Conservation (phyloP, 1,284 basidiomycete species). For the Cryptococcus sp. region DNA sequence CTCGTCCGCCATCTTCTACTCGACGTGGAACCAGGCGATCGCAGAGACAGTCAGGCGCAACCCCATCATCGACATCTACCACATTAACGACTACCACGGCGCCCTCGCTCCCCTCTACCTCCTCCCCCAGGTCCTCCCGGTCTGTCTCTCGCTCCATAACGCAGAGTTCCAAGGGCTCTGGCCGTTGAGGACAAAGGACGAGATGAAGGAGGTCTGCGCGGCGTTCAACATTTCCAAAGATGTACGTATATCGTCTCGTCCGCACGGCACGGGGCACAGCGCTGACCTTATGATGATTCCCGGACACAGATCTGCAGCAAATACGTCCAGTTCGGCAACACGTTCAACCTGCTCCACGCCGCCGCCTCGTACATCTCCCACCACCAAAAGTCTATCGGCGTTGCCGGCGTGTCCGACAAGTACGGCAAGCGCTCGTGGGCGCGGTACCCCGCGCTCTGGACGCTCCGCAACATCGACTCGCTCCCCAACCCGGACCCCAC, state of each 20-base stretch:
- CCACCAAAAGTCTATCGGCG: conserved; percentile 87
- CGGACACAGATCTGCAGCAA: conserved; percentile 73
- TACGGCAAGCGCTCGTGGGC: conserved; percentile 92
- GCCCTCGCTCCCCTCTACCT: conserved; percentile 84
- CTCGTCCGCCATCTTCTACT: conserved; percentile 92
- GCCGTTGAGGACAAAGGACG: conserved; percentile 90
- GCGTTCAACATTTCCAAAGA: conserved; percentile 95
- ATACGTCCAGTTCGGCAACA: conserved; percentile 94
- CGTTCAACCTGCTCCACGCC: conserved; percentile 88
- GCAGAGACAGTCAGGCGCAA: conserved; percentile 78
- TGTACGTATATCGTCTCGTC: not conserved
- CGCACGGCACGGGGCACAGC: too few relatives aligned
- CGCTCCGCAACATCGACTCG: conserved; percentile 88
- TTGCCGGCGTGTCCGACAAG: conserved; percentile 92
- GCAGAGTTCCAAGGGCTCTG: conserved; percentile 94
- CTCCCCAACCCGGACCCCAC: conserved; percentile 85
- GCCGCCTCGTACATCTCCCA: conserved; percentile 85
- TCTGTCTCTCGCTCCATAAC: conserved; percentile 89
- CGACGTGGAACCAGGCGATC: conserved; percentile 94
- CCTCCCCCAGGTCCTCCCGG: conserved; percentile 79
- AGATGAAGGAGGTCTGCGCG: conserved; percentile 95
- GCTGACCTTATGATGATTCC: too few relatives aligned
- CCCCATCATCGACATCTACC: conserved; percentile 75
- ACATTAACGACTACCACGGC: conserved; percentile 76
- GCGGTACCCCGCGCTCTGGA: conserved; percentile 90